Evolutionary conservation across 1,284 basidiomycete species (phyloP).

Genomic region (Puccinia sorghi): DNA sequence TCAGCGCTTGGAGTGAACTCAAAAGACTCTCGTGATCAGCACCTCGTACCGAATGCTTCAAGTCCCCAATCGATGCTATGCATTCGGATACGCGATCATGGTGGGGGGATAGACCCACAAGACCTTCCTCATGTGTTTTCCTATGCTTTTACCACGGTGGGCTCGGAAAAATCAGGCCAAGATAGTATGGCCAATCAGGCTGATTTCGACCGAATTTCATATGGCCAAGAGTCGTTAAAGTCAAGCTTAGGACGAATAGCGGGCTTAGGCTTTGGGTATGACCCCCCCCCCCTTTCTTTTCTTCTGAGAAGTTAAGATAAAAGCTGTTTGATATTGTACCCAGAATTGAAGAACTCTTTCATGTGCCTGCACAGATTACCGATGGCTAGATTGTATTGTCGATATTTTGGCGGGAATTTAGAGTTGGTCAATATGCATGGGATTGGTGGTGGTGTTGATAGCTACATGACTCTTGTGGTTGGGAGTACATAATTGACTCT

Average conservation of each 20-base stretch:
- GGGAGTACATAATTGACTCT: background rate
- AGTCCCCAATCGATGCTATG: constrained; percentile 1
- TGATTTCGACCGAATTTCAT: constrained; percentile 27
- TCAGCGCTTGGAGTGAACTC: background rate
- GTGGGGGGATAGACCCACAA: constrained; percentile 38
- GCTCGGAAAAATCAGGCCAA: background rate
- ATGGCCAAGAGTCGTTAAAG: constrained; percentile 16
- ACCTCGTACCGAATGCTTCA: background rate
- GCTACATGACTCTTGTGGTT: constrained; percentile 9
- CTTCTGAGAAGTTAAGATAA: background rate
- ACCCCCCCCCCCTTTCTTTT: too few relatives aligned
- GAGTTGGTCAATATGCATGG: constrained; percentile 47
- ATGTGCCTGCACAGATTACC: constrained; percentile 33
- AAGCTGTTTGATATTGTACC: background rate
- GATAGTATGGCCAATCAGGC: constrained; percentile 8
- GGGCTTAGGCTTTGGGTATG: constrained; percentile 45
- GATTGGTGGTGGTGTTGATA: constrained; percentile 37
- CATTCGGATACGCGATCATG: constrained; percentile 47
- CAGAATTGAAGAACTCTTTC: background rate
- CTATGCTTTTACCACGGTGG: constrained; percentile 43
- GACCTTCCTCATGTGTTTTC: constrained; percentile 31
- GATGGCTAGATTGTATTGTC: constrained; percentile 47
- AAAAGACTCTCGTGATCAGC: background rate
- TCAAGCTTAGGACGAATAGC: constrained; percentile 38
- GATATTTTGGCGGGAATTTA: constrained; percentile 48